Evolutionary conservation across 495 filamentous ascomycete species (phyloP).

Genomic region (Hypoxylon lenormandii): DNA sequence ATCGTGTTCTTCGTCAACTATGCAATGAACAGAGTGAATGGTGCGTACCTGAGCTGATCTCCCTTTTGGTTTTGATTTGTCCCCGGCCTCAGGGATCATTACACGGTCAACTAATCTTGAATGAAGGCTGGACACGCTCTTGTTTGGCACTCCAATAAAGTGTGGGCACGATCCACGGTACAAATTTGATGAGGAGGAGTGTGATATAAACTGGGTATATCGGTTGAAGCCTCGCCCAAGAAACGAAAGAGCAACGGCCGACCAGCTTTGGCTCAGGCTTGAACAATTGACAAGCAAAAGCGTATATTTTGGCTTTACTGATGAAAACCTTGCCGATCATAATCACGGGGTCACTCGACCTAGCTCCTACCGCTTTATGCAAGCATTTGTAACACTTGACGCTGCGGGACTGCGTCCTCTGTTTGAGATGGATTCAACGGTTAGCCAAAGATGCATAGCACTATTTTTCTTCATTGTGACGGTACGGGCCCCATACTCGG

Average conservation of each 20-base stretch:
- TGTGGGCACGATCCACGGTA: neutral
- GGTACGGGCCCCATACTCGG: neutral
- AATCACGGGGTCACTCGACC: neutral
- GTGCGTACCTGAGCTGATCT: neutral
- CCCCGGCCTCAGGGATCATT: neutral
- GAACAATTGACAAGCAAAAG: neutral
- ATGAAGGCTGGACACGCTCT: conserved; percentile 18
- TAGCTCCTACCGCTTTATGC: neutral
- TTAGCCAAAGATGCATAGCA: neutral
- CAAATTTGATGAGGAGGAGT: neutral
- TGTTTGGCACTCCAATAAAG: neutral
- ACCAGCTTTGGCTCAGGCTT: neutral
- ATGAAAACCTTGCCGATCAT: too few species aligned
- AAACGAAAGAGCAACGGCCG: neutral
- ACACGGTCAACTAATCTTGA: conserved; percentile 3
- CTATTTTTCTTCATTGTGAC: neutral
- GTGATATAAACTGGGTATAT: neutral
- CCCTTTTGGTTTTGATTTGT: too few species aligned
- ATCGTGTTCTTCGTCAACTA: conserved; percentile 4
- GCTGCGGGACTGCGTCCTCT: neutral
- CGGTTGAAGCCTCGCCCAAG: neutral
- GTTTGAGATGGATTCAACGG: conserved; percentile 1
- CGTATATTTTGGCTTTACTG: neutral
- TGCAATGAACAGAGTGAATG: conserved; percentile 16
- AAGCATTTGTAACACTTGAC: neutral